These are phyloP conservation scores for Pseudocercospora cruenta DNA, from an alignment of 2,329 filamentous ascomycete genomes.

Conservation along the genomic window DNA sequence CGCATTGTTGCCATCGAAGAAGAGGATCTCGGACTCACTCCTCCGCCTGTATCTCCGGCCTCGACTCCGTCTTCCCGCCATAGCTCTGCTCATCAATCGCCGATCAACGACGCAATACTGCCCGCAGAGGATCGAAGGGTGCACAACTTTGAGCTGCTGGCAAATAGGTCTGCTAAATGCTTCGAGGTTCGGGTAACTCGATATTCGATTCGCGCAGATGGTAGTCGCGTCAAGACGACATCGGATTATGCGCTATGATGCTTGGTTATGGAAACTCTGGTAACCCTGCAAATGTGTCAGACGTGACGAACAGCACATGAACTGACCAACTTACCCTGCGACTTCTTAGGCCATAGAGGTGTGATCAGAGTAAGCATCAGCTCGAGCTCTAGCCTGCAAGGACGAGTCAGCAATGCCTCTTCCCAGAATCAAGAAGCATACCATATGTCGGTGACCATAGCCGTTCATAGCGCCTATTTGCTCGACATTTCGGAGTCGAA, in stretches of 20 bases:
- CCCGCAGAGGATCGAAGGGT: conserved; percentile 22
- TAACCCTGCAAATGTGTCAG: not conserved
- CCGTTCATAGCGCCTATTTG: conserved; percentile 23
- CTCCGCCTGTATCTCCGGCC: conserved; percentile 7
- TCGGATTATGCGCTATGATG: conserved; percentile 25
- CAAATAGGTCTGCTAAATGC: conserved; percentile 13
- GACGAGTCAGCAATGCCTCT: not conserved
- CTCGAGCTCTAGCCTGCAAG: not conserved
- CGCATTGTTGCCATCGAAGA: conserved; percentile 32
- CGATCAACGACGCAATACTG: conserved; percentile 18
- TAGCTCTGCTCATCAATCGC: not conserved
- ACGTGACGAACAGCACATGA: not conserved
- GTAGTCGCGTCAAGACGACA: conserved; percentile 6
- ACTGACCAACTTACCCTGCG: not conserved
- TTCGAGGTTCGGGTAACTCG: conserved; percentile 24
- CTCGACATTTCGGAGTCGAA: conserved; percentile 31
- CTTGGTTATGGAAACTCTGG: not conserved
- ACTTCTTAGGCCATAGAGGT: not conserved
- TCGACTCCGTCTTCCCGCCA: not conserved
- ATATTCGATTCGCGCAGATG: conserved; percentile 12
- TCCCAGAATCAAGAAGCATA: not conserved
- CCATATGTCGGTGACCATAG: conserved; percentile 18
- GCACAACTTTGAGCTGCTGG: conserved; percentile 23
- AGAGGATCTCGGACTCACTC: conserved; percentile 25
- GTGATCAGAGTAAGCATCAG: conserved; percentile 2